A percentile compares a stretch with the other conserved stretches of the same genome.
Evolutionary conservation across 805 yeast species (phyloP).

Genomic region (Ogataea naganishii): DNA sequence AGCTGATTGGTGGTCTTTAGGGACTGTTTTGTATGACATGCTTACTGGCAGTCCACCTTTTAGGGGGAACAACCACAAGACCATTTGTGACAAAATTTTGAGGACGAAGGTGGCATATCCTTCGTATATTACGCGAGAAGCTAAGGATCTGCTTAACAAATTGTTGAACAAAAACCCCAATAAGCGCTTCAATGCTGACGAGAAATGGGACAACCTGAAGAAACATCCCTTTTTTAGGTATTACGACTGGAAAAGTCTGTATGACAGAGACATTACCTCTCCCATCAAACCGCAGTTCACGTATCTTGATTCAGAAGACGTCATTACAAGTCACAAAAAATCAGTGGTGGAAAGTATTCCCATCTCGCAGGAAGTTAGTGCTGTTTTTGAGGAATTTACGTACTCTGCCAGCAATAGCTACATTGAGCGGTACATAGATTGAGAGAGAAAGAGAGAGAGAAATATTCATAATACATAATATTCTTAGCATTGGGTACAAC

Average conservation of each 20-base stretch:
- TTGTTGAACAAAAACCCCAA: conserved; percentile 58
- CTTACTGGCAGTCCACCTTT: conserved; percentile 82
- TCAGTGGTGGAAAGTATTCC: conserved; percentile 1
- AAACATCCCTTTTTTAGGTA: conserved; percentile 67
- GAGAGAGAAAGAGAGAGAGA: too few species aligned
- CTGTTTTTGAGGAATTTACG: conserved; percentile 37
- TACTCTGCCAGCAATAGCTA: conserved; percentile 32
- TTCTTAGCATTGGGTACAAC: too few species aligned
- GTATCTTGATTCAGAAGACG: conserved; percentile 67
- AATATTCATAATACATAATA: too few species aligned
- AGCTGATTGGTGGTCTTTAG: conserved; percentile 89
- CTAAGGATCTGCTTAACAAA: conserved; percentile 62
- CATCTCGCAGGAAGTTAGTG: too few species aligned
- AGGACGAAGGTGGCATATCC: conserved; percentile 58
- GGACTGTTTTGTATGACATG: conserved; percentile 71
- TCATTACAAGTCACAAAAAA: conserved; percentile 20
- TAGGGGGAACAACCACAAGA: conserved; percentile 69
- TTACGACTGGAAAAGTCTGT: conserved; percentile 55
- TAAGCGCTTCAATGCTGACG: conserved; percentile 51
- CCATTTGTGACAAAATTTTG: conserved; percentile 63
- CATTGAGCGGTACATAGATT: conserved; percentile 18
- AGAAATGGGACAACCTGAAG: conserved; percentile 42
- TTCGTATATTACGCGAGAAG: conserved; percentile 62
- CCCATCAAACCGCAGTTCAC: conserved; percentile 74
- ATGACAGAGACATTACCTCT: conserved; percentile 41